These are phyloP conservation scores for Cladophialophora chaetospira DNA, from an alignment of 2,329 filamentous ascomycete genomes.

Conservation along the genomic window DNA sequence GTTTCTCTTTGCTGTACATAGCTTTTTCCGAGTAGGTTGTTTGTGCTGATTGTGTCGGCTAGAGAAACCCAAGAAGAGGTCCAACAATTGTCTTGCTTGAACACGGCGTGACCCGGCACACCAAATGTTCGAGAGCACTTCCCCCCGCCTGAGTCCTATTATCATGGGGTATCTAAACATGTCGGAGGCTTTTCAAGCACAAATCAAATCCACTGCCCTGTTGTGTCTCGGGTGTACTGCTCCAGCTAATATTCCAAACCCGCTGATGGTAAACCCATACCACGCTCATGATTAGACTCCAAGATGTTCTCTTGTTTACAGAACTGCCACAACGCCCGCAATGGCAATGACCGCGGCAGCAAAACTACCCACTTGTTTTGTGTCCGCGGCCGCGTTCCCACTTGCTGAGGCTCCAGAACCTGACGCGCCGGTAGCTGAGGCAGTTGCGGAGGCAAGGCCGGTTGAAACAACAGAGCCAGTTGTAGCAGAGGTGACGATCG, in stretches of 20 bases:
- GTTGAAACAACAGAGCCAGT: slow-evolving; percentile 26
- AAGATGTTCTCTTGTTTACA: slow-evolving; percentile 38
- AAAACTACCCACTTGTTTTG: slow-evolving; percentile 30
- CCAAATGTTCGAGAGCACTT: no score
- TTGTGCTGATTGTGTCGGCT: neutral
- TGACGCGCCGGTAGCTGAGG: slow-evolving; percentile 14
- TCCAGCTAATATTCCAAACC: no score
- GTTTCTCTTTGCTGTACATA: neutral
- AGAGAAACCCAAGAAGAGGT: neutral
- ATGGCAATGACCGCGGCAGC: slow-evolving; percentile 45
- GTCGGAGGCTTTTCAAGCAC: no score
- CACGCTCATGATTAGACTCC: neutral
- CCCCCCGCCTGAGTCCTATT: no score
- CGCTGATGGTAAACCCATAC: no score
- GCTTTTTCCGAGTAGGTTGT: neutral
- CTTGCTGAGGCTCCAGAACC: slow-evolving; percentile 34
- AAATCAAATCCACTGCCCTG: no score
- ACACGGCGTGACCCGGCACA: slow-evolving; percentile 4
- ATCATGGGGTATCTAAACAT: no score
- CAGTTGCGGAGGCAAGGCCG: slow-evolving; percentile 15
- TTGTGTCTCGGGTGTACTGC: no score
- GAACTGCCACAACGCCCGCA: slow-evolving; percentile 43
- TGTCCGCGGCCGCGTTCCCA: slow-evolving; percentile 40
- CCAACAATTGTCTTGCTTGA: neutral
- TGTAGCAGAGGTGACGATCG: slow-evolving; percentile 20